These are phyloP conservation scores for Abelmoschus esculentus DNA, from an alignment of 345 rosid genomes.

Conservation along the genomic window DNA sequence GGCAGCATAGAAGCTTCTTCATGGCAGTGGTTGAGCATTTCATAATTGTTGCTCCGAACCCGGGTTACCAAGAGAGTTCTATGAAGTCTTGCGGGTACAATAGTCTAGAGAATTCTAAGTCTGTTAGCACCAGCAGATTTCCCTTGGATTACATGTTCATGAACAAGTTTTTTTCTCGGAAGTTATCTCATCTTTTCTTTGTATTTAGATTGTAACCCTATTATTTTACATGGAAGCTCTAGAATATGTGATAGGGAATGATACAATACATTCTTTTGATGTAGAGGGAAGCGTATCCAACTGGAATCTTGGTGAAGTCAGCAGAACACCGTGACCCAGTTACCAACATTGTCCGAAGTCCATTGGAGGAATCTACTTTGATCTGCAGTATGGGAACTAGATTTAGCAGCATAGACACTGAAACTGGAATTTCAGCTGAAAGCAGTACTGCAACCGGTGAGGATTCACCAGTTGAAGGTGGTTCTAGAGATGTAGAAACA, in stretches of 20 bases:
- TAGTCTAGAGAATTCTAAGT: neutral
- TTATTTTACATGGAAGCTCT: slow-evolving; percentile 2
- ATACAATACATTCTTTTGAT: slow-evolving; percentile 12
- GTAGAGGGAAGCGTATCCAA: slow-evolving; percentile 39
- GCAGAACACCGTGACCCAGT: slow-evolving; percentile 20
- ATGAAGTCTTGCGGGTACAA: neutral
- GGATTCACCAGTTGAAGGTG: slow-evolving; percentile 19
- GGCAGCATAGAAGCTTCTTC: neutral
- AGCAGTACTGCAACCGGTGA: slow-evolving; percentile 17
- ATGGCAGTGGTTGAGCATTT: slow-evolving; percentile 5
- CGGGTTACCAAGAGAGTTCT: neutral
- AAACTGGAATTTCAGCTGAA: slow-evolving; percentile 26
- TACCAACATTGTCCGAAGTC: slow-evolving; percentile 18
- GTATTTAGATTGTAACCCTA: neutral
- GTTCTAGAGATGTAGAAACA: slow-evolving; percentile 19
- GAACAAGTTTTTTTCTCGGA: slow-evolving; percentile 1
- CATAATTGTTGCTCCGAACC: neutral
- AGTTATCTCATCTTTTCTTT: neutral
- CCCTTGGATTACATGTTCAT: neutral
- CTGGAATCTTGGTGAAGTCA: slow-evolving; percentile 26
- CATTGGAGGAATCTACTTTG: slow-evolving; percentile 20
- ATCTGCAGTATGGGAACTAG: slow-evolving; percentile 21
- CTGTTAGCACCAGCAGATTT: neutral
- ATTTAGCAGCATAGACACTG: slow-evolving; percentile 22
- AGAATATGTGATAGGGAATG: slow-evolving; percentile 4